Conservation (phyloP, 2,329 filamentous ascomycete genomes). For the Decorospora gaudefroyi region DNA sequence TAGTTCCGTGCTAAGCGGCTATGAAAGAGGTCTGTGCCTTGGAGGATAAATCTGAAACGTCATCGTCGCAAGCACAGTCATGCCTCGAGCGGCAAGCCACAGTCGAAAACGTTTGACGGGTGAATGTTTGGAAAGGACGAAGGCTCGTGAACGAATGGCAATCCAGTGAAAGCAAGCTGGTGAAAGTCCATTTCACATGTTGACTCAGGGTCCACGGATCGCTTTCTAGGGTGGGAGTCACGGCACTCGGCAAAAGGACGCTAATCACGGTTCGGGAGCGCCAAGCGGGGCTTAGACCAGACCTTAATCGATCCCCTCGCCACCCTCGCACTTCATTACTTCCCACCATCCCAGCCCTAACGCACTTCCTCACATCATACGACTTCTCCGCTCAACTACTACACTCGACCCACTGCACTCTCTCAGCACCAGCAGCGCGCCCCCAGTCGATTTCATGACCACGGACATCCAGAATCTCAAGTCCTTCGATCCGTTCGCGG, state of each 20-base stretch:
- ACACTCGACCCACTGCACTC: constrained; percentile 12
- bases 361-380: constrained; percentile 9
- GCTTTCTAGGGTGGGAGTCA: not conserved
- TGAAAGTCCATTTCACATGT: too few relatives aligned
- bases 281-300: constrained; percentile 18
- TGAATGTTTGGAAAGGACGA: too few relatives aligned
- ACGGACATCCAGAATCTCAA: constrained; percentile 53
- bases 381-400: constrained; percentile 6
- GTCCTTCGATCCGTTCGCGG: constrained; percentile 91
- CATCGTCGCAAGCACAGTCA: too few relatives aligned
- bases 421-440: constrained; percentile 30
- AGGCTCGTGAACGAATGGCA: too few relatives aligned
- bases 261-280: constrained; percentile 5
- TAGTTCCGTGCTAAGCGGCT: too few relatives aligned
- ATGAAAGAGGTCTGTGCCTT: not conserved
- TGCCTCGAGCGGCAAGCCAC: too few relatives aligned
- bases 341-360: constrained; percentile 3
- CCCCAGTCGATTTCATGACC: constrained; percentile 45
- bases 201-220: too few relatives aligned
- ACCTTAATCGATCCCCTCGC: constrained; percentile 8
- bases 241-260: constrained; percentile 1
- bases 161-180: too few relatives aligned
- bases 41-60: too few relatives aligned
- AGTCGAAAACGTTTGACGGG: too few relatives aligned
- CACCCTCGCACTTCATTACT: constrained; percentile 14